Conservation (phyloP, 2,329 filamentous ascomycete species). For the Purpureocillium takamizusanense region DNA sequence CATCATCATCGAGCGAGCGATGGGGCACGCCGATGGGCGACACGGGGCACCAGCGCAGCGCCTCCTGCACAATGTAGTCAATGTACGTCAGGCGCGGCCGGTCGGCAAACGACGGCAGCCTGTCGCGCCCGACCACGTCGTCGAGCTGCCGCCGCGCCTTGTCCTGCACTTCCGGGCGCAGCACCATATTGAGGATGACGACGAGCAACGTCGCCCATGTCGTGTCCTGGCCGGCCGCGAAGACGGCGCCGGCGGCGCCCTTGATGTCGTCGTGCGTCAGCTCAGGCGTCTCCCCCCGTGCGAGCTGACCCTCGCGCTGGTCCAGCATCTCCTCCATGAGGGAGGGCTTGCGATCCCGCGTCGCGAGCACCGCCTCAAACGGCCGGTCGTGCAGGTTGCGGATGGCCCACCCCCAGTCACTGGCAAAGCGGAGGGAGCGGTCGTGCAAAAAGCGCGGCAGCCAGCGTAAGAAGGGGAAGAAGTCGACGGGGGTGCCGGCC, state of each 20-base stretch:
- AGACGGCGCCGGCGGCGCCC: slow-evolving; percentile 38
- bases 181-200: slow-evolving; percentile 35
- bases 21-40: slow-evolving; percentile 46
- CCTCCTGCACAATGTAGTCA: slow-evolving; percentile 36
- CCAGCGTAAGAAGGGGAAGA: slow-evolving; percentile 34
- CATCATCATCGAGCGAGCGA: slow-evolving; percentile 41
- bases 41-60: slow-evolving; percentile 33
- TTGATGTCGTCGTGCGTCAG: slow-evolving; percentile 35
- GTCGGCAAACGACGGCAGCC: slow-evolving; percentile 38
- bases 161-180: slow-evolving; percentile 31
- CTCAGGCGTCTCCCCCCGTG: slow-evolving; percentile 19
- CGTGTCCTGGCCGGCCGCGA: slow-evolving; percentile 36
- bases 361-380: slow-evolving; percentile 24
- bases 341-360: slow-evolving; percentile 19
- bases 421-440: slow-evolving; percentile 18
- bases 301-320: slow-evolving; percentile 12
- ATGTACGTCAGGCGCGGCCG: slow-evolving; percentile 31
- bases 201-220: slow-evolving; percentile 32
- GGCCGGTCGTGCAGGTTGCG: slow-evolving; percentile 33
- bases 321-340: slow-evolving; percentile 17
- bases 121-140: slow-evolving; percentile 30
- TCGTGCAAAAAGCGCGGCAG: slow-evolving; percentile 29
- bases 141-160: slow-evolving; percentile 40
- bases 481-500: slow-evolving; percentile 31
- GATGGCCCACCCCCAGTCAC: slow-evolving; percentile 22